These are phyloP conservation scores for Trypanosoma congolense DNA, from an alignment of 208 protist genomes.

Conservation along the genomic window DNA sequence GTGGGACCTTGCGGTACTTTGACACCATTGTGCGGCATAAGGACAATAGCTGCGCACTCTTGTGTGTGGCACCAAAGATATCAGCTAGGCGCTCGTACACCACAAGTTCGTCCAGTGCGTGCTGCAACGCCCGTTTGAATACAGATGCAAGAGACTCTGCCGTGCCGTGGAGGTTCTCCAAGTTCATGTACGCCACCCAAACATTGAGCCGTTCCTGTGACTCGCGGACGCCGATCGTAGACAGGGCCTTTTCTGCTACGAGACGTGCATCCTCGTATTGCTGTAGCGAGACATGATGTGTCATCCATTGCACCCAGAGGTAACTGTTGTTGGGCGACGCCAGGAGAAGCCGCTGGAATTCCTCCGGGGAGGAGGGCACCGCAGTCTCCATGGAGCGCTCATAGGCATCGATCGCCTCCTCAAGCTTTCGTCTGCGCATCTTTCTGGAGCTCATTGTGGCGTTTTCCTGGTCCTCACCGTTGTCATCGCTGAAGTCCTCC, in stretches of 20 bases:
- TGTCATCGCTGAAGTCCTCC: constrained; percentile 25
- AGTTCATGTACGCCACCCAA: constrained; percentile 92
- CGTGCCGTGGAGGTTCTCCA: constrained; percentile 91
- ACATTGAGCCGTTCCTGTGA: constrained; percentile 87
- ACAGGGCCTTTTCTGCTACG: constrained; percentile 88
- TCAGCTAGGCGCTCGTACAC: constrained; percentile 85
- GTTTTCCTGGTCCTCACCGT: constrained; percentile 15
- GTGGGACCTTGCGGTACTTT: constrained; percentile 71
- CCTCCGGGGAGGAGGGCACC: constrained; percentile 73
- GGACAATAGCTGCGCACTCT: constrained; percentile 72
- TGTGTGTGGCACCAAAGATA: constrained; percentile 72
- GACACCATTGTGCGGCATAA: constrained; percentile 78
- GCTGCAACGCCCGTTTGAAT: constrained; percentile 78
- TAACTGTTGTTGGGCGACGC: constrained; percentile 89
- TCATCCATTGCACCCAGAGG: constrained; percentile 93
- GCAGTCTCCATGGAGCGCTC: constrained; percentile 70
- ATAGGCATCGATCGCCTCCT: constrained; percentile 84
- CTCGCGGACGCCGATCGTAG: constrained; percentile 81
- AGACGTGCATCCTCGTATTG: constrained; percentile 87
- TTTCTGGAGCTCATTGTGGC: constrained; percentile 13
- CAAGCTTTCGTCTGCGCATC: constrained; percentile 56
- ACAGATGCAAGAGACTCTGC: constrained; percentile 82
- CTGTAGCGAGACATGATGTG: constrained; percentile 74
- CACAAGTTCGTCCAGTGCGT: constrained; percentile 43
- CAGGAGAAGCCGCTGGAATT: constrained; percentile 88